Evolutionary conservation across 139 green algal genomes (phyloP), one percentile per base, ranked within the genome.

Genomic region (Gonium pectorale): DNA sequence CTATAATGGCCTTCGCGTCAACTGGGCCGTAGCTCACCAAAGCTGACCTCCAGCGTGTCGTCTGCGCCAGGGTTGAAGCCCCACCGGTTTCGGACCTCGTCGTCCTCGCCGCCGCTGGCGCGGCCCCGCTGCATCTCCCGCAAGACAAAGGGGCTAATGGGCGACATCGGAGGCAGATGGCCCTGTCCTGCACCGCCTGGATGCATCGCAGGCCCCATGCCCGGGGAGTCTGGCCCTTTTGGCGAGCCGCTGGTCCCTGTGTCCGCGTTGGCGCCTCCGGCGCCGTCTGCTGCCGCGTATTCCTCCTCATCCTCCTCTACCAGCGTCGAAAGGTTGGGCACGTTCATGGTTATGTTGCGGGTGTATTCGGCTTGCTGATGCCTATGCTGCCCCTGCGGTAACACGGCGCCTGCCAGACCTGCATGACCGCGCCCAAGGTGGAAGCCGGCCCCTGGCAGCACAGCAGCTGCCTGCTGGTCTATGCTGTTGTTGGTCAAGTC

Each of bases 221-320:
- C n/a, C n/a, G n/a, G n/a, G n/a, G n/a, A n/a, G n/a, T n/a, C n/a
- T n/a, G n/a, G n/a, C n/a, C n/a, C n/a, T n/a, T n/a, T n/a, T n/a
- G n/a, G n/a, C n/a, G n/a, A n/a, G n/a, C n/a, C n/a, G n/a, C n/a
- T n/a, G n/a, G n/a, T n/a, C n/a, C n/a, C n/a, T n/a, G n/a, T n/a
- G n/a, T n/a, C n/a, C n/a, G n/a, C n/a, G n/a, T n/a, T n/a, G n/a
- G n/a, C n/a, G n/a, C n/a, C n/a, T n/a, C n/a, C n/a, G n/a, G n/a
- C 66, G 15, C 29, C 75, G 4, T 44, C 56, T 8, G 5, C 66
- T 0, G 24, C 66, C 1, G 37, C 66, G 60, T 60, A 82, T 19
- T 82, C 86, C n/a, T 92, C 91, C 66, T 96, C 93, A 64, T 95
- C 91, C 77, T 96, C 94, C 35, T 95, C 91, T n/a, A 96, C 86